Evolutionary conservation across 2,329 filamentous ascomycete species (phyloP), one percentile per base, ranked within the genome.

Genomic region (Diaporthe humulicola): DNA sequence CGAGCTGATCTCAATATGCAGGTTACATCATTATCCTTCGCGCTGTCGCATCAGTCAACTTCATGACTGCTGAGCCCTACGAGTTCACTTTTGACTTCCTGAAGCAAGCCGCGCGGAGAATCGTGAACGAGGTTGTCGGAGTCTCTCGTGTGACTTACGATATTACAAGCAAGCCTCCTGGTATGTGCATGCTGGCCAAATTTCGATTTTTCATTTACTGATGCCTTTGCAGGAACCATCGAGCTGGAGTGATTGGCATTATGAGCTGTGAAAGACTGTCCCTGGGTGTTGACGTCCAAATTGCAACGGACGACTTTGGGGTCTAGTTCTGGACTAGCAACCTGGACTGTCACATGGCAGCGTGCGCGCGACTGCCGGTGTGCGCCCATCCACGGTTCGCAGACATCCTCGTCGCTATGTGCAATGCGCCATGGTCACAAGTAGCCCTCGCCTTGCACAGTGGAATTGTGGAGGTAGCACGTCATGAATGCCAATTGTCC

Each of bases 31-130:
- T 67, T 7, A 67, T 67, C 60, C 83, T 88, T 30, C 83, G 87
- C 22, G 87, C 88, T 14, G 86, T 89, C 1, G 82, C 79, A 17
- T 88, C 83, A 48, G 82, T 85, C 3, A 91, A 95, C 78, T 94
- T 94, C 83, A 96, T 96, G 94, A 94, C 89, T 4, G 93, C 93
- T 28, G 90, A 94, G 81, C 89, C 90, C 76, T 95, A 90, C 83
- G 87, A 90, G 72, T 95, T 95, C 79, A 67, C 10, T 15, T 67
- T 36, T 7, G 30, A 36, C 7, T 50, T 67, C 64, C 45, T 67
- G 28, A 90, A 91, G 84, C 85, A 86, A 74, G 91, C 95, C 42
- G 89, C 88, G 60, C 89, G 87, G 15, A 87, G 92, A 74, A 96
- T 96, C 79, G 90, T 94, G 74, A 96, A 95, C 80, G 92, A 95